Percentiles rank a stretch among this genome's conserved stretches.
phyloP scores from a whole-genome alignment of 148 eudicot species.

The Chenopodium suecicum region DNA sequence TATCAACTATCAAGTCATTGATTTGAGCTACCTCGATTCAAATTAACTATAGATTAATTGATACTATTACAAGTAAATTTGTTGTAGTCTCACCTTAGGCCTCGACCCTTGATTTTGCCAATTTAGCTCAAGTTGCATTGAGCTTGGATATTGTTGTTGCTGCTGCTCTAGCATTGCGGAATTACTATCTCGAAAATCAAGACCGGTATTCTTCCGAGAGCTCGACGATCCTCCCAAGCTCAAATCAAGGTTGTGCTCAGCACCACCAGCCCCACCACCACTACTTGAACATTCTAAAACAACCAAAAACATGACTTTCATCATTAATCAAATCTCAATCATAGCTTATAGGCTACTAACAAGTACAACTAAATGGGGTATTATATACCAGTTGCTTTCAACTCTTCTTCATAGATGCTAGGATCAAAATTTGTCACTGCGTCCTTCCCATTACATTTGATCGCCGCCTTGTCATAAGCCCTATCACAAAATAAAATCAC shows the following conservation, averaged over 20 bases:
- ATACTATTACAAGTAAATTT: background rate
- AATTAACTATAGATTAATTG: background rate
- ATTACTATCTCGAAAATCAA: constrained; percentile 31
- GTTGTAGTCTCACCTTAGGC: constrained; percentile 40
- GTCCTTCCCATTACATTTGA: constrained; percentile 90
- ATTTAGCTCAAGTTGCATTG: constrained; percentile 40
- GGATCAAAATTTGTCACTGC: constrained; percentile 95
- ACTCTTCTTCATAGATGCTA: constrained; percentile 77
- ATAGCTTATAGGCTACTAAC: background rate
- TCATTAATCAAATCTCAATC: background rate
- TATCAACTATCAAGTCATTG: constrained; percentile 1
- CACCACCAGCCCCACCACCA: constrained; percentile 25
- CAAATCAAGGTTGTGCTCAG: constrained; percentile 85
- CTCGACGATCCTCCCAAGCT: constrained; percentile 72
- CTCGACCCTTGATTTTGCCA: constrained; percentile 47
- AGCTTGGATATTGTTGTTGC: constrained; percentile 29
- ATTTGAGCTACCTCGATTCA: constrained; percentile 1
- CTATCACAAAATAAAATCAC: constrained; percentile 31
- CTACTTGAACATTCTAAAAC: constrained; percentile 33
- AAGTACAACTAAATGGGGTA: background rate
- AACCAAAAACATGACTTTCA: background rate
- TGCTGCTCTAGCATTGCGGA: constrained; percentile 20
- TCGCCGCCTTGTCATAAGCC: constrained; percentile 96
- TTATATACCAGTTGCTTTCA: constrained; percentile 38
- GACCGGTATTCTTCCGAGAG: constrained; percentile 29